Evolutionary conservation across 805 yeast species (phyloP), one percentile per base, ranked within the genome.

Genomic region (Ogataea neopini): DNA sequence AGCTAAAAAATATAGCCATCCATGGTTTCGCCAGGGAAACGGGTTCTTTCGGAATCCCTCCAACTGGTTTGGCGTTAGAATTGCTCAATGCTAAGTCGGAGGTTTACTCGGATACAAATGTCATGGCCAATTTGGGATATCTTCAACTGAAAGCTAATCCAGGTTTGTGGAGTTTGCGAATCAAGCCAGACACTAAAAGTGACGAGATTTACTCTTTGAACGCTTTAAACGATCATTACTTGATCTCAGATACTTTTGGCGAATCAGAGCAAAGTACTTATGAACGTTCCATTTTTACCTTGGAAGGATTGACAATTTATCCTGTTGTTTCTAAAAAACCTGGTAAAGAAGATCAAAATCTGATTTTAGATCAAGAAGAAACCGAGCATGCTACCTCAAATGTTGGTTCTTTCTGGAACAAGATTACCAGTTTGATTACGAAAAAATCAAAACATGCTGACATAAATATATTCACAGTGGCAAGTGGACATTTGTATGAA

Each of bases 111-210:
- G 88, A 83, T 53, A 84, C 96, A 0, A 71, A 68, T 32, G 81
- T 90, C 1, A 86, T 92, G 94, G 76, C 83, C 1, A 84, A 86
- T 33, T 71, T 84, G 52, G 97, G 97, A 0, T 92, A 92, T 64
- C 79, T 86, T 45, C 97, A 91, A 65, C 70, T 94, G 39, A 79
- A 79, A 52, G 81, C 86, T 0, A 73, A 72, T 43, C 94, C 95
- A 1, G 96, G 96, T 0, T 39, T 73, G 3, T 87, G 88, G 84
- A 62, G 68, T 2, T 61, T 88, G n/a, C 55, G 58, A 1, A 58
- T 83, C 10, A 76, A 76, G 50, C 57, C 61, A 8, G 61, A 61
- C 3, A 72, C 79, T 1, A 54, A 66, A 40, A 63, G 84, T 1
- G 58, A 69, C 4, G 69, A 70, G 1, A 67, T 79, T 18, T 81